A percentile compares a stretch with the other conserved stretches of the same genome.
Evolutionary conservation across 176 grass and related monocot genomes (phyloP).

Genomic region (Ampelocalamus luodianensis): DNA sequence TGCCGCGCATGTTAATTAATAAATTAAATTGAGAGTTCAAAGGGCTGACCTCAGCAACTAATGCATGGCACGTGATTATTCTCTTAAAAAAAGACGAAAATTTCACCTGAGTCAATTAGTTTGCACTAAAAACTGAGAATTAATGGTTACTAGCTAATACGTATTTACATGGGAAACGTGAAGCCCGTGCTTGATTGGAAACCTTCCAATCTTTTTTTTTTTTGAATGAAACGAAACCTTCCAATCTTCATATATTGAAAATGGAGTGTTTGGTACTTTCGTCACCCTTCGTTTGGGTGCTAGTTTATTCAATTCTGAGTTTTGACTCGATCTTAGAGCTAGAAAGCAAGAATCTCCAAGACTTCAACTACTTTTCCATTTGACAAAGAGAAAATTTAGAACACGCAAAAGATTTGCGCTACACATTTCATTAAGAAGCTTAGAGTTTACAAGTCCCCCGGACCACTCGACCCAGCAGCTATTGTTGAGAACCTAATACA

Average conservation of each 20-base stretch:
- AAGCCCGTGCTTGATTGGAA: neutral
- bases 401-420: too few species aligned
- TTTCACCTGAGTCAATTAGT: neutral
- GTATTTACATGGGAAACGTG: neutral
- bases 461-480: too few species aligned
- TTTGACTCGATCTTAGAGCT: neutral
- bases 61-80: neutral
- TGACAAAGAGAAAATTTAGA: neutral
- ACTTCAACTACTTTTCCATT: neutral
- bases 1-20: neutral
- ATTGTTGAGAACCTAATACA: too few species aligned
- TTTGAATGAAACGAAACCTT: too few species aligned
- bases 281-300: too few species aligned
- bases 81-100: neutral
- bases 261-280: slow-evolving; percentile 9
- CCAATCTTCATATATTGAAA: slow-evolving; percentile 6
- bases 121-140: neutral
- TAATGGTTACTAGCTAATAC: neutral
- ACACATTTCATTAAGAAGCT: too few species aligned
- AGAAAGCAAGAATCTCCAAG: too few species aligned
- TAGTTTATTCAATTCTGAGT: neutral
- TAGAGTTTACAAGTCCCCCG: too few species aligned
- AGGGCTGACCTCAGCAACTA: neutral
- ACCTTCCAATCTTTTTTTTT: neutral
- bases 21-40: neutral